Base-by-base conservation (phyloP, 352 stramenopile species). In the Sclerospora graminicola region DNA sequence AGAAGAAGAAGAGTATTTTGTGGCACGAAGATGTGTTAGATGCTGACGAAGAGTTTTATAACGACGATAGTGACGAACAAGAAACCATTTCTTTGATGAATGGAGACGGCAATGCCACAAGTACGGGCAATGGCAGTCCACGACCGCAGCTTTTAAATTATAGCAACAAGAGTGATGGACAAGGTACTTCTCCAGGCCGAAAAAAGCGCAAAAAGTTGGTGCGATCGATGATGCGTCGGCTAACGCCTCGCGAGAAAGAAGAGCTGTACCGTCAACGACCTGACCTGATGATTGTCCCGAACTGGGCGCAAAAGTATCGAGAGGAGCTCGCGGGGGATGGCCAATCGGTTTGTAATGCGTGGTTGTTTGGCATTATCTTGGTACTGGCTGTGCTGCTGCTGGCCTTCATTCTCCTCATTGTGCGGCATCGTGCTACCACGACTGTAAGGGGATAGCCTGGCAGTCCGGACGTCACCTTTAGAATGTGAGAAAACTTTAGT, bases 301-400 rank as follows among this genome's bases (percentile, higher is more conserved):
- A 92, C 41, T 92, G 81, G 81, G 81, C 81, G 5, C 78, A 90
- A 38, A 92, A 92, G 46, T 92, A 92, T 41, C 77, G 81, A 23
- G 77, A 92, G 54, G 81, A 89, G 44, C 66, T 92, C 36, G 66
- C 71, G 19, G 78, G 79, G 18, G 66, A 69, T 34, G 73, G 86
- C 29, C 71, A 73, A 26, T 63, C 67, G 37, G 69, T 64, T 41
- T 92, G 77, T 66, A 87, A 80, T 44, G 64, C 79, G 13, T 89
- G 81, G 78, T 54, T 92, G 44, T 57, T 89, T 27, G 65, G 63
- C 16, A 69, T 90, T 47, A 89, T 92, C 43, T 63, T 59, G 27
- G 66, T 75, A 21, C 56, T 92, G 1, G 54, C 70, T 11, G 68
- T 84, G 45, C 54, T 90, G 45, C 60, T 92, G 24, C 48, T 92